Base-by-base conservation (phyloP, 192 early-diverging fungal genomes). In the Coemansia nantahalensis region DNA sequence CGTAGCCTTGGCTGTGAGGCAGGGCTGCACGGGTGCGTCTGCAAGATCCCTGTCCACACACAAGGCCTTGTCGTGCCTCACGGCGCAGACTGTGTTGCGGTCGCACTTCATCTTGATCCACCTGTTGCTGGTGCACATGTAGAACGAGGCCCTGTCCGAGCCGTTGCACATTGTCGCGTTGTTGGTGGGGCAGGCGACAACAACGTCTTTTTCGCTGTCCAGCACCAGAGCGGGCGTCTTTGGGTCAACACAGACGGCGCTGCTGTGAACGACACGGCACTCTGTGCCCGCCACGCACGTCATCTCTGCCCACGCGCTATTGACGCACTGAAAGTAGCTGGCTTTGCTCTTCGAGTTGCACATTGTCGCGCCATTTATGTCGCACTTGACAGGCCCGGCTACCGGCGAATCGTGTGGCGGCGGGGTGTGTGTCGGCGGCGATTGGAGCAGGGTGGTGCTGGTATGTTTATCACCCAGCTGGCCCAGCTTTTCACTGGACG, bases 91-190 rank as follows among this genome's bases (percentile, higher is more conserved):
- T 23, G 68, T 76, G 34, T 13, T 40, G 32, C 51, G 60, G 6
- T 64, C 56, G 45, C 72, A 76, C 18, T 56, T 48, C 64, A 68
- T 68, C 26, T 64, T 59, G 30, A 39, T 37, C 72, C 72, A 76
- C 18, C 26, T 46, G 34, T 54, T 56, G 31, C 59, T 45, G 3
- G 45, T 33, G 35, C 72, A 76, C 56, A 57, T 59, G 26, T 49
- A 60, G 47, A 76, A 76, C 12, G 57, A 50, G 23, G 64, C 51
- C 10, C 28, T 38, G 35, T 53, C 44, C 16, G 34, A 26, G 2
- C 32, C 48, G 15, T 67, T 60, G 23, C 72, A 75, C 64, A 63
- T 67, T 36, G 72, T 68, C 1, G 61, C 35, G 31, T 68, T 75
- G n/a, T 40, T 17, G 10, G 51, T 64, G 9, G 55, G 41, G 53